Evolutionary conservation across 352 stramenopile species (phyloP).

Genomic region (Phytophthora sp.): DNA sequence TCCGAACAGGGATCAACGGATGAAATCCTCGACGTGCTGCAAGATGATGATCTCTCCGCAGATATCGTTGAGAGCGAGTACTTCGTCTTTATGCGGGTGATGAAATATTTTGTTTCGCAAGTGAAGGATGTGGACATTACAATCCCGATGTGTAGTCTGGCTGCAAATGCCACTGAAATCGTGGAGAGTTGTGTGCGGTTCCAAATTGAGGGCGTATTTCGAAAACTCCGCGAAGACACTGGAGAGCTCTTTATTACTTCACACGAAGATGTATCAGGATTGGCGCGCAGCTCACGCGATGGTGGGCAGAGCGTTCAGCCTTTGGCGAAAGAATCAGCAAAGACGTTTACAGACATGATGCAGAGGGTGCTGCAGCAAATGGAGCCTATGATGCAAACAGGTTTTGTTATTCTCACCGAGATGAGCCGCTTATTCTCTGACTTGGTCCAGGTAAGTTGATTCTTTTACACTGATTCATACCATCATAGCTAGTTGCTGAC

Average conservation of each 20-base stretch:
- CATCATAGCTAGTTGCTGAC: not conserved
- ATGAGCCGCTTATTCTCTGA: slow-evolving; percentile 80
- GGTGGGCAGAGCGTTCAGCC: slow-evolving; percentile 53
- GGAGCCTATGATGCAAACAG: slow-evolving; percentile 76
- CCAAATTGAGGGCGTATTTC: slow-evolving; percentile 81
- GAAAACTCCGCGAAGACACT: slow-evolving; percentile 61
- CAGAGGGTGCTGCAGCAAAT: slow-evolving; percentile 81
- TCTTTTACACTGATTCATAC: not conserved
- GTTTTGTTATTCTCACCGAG: slow-evolving; percentile 65
- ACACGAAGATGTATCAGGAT: slow-evolving; percentile 51
- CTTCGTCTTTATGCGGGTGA: slow-evolving; percentile 82
- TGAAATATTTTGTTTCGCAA: slow-evolving; percentile 77
- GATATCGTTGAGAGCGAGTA: slow-evolving; percentile 66
- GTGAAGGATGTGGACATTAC: slow-evolving; percentile 62
- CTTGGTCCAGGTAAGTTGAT: slow-evolving; percentile 64
- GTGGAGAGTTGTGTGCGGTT: slow-evolving; percentile 75
- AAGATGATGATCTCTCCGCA: slow-evolving; percentile 26
- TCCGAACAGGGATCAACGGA: slow-evolving; percentile 50
- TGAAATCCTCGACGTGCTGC: slow-evolving; percentile 41
- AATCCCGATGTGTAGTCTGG: slow-evolving; percentile 61
- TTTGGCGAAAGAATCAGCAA: slow-evolving; percentile 60
- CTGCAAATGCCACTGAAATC: slow-evolving; percentile 52
- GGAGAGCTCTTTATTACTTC: slow-evolving; percentile 60
- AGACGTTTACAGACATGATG: slow-evolving; percentile 73
- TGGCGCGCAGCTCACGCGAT: slow-evolving; percentile 38